A percentile compares a stretch with the other conserved stretches of the same genome.
phyloP scores from a whole-genome alignment of 2,329 filamentous ascomycete genomes.

The Fusarium newnesense region DNA sequence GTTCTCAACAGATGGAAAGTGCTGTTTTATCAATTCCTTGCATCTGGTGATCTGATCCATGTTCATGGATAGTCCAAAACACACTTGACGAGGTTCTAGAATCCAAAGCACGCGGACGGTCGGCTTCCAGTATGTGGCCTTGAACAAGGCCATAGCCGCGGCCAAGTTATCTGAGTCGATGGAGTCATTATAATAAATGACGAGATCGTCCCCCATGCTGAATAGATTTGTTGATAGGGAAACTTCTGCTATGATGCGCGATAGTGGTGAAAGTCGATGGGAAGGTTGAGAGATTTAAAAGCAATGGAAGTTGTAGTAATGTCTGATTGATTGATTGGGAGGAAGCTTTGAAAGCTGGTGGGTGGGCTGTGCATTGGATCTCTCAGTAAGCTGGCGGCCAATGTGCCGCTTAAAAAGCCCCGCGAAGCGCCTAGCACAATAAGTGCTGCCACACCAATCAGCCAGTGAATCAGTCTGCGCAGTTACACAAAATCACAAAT shows the following conservation, averaged over 20 bases:
- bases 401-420: slow-evolving; percentile 21
- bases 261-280: slow-evolving; percentile 13
- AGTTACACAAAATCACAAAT: slow-evolving; percentile 1
- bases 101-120: slow-evolving; percentile 37
- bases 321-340: slow-evolving; percentile 8
- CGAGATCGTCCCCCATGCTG: slow-evolving; percentile 31
- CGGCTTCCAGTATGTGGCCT: slow-evolving; percentile 12
- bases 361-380: slow-evolving; percentile 20
- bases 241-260: not conserved
- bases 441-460: not conserved
- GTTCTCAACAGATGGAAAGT: slow-evolving; percentile 24
- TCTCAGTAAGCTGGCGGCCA: not conserved
- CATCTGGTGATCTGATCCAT: slow-evolving; percentile 25
- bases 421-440: slow-evolving; percentile 20
- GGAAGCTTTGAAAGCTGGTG: slow-evolving; percentile 10
- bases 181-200: slow-evolving; percentile 43
- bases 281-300: slow-evolving; percentile 28
- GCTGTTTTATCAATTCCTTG: slow-evolving; percentile 21
- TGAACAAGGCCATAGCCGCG: slow-evolving; percentile 35
- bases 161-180: slow-evolving; percentile 43
- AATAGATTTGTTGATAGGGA: not conserved
- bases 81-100: slow-evolving; percentile 42
- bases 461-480: slow-evolving; percentile 9
- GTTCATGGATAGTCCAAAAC: slow-evolving; percentile 32
- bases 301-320: not conserved